Base-by-base conservation (phyloP, 129 eudicot genomes). In the Apium graveolens region DNA sequence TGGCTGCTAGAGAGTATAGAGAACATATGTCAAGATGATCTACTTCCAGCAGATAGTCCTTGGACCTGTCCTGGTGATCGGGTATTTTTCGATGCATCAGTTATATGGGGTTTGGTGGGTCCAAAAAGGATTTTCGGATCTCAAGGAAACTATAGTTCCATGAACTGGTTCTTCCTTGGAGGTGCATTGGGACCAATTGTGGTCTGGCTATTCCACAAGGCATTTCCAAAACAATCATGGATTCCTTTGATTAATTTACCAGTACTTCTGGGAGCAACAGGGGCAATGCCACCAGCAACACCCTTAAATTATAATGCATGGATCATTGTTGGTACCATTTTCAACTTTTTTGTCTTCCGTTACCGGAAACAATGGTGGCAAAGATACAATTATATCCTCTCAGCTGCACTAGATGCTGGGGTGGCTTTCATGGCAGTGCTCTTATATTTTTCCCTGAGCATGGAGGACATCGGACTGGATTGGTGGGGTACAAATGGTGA, bases 351-450 rank as follows among this genome's bases (percentile, higher is more conserved):
- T 37, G 84, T 94, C 49, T 94, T 94, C 83, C 87, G 93, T 10
- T 91, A 89, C 86, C 81, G 92, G 60, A 94, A 94, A 81, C 72
- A 79, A 48, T 94, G 98, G 98, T 94, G 98, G 97, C 96, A 89
- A 74, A 88, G 96, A 87, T 93, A 93, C 62, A 93, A 93, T 77
- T 93, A 91, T 74, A 80, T 93, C 38, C 88, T 93, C 37, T 94
- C 98, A 69, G 98, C 98, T 8, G 98, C 97, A 29, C 75, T 94
- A 76, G 98, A 94, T 83, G 97, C 98, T 26, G 98, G 98, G 75
- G 96, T 89, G 57, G 97, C 98, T 69, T 89, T 94, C 88, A 94
- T 94, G 98, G 96, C 88, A 35, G 93, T 94, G 42, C 79, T 83
- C 75, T 82, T 94, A 57, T 91, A 88, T 83, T 91, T 93, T 85